Conservation (phyloP, 2,329 filamentous ascomycete species). For the Didymella exigua region DNA sequence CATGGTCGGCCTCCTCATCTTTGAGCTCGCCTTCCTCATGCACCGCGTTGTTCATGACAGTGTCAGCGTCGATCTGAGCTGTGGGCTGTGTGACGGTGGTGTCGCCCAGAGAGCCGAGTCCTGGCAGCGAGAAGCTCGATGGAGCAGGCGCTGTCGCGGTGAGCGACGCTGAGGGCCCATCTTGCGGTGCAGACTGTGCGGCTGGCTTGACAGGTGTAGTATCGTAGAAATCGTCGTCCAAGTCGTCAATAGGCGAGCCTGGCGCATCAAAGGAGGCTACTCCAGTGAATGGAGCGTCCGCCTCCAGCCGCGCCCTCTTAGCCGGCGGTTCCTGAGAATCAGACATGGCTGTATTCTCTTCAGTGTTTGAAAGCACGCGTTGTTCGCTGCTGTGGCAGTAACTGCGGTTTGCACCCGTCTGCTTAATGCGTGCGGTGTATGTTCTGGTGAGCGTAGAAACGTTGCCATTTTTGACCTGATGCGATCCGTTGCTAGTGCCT, state of each 20-base stretch:
- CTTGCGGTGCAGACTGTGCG: slow-evolving; percentile 25
- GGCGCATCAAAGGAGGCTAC: slow-evolving; percentile 45
- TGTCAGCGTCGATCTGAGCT: slow-evolving; percentile 22
- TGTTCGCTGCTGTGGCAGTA: slow-evolving; percentile 30
- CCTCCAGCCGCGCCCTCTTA: slow-evolving; percentile 49
- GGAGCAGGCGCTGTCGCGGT: slow-evolving; percentile 34
- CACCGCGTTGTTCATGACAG: slow-evolving; percentile 25
- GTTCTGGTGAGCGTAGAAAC: slow-evolving; percentile 24
- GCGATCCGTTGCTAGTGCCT: slow-evolving; percentile 27
- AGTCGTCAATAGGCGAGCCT: slow-evolving; percentile 47
- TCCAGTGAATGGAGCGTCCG: slow-evolving; percentile 46
- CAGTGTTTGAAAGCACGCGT: slow-evolving; percentile 35
- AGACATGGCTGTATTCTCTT: slow-evolving; percentile 40
- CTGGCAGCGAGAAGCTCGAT: slow-evolving; percentile 40
- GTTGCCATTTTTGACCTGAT: slow-evolving; percentile 36
- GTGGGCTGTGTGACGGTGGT: slow-evolving; percentile 27
- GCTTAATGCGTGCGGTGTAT: slow-evolving; percentile 36
- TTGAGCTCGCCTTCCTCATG: slow-evolving; percentile 45
- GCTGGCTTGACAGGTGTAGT: slow-evolving; percentile 39
- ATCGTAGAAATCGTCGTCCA: slow-evolving; percentile 50
- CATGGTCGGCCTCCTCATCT: slow-evolving; percentile 38
- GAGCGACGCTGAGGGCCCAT: slow-evolving; percentile 24
- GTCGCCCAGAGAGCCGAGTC: slow-evolving; percentile 42
- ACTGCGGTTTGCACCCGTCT: slow-evolving; percentile 38
- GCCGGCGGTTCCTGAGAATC: slow-evolving; percentile 48